Evolutionary conservation across 148 eudicot species (phyloP).

Genomic region (Limonium bicolor): DNA sequence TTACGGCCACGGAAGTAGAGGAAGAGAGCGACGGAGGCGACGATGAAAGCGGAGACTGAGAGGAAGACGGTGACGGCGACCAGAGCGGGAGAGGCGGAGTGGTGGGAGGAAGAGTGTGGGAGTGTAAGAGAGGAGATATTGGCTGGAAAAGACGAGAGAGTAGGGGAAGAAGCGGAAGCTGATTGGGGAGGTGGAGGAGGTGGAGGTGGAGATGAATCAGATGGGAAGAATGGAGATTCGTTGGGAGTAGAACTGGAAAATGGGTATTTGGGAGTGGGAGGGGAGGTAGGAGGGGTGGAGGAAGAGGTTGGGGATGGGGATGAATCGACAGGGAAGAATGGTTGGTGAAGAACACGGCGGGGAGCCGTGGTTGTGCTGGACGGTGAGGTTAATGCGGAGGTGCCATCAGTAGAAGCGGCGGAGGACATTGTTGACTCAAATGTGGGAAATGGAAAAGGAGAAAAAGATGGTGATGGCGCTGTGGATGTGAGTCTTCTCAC

Average conservation of each 20-base stretch:
- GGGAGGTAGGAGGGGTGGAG: slow-evolving; percentile 19
- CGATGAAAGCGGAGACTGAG: slow-evolving; percentile 29
- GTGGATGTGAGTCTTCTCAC: too few relatives aligned
- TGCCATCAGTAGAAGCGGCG: too few relatives aligned
- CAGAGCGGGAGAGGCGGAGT: slow-evolving; percentile 33
- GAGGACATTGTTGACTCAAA: too few relatives aligned
- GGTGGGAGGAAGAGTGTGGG: slow-evolving; percentile 39
- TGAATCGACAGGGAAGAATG: slow-evolving; percentile 45
- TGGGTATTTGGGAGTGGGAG: slow-evolving; percentile 25
- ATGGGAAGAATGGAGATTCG: slow-evolving; percentile 47
- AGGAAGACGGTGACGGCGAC: slow-evolving; percentile 41
- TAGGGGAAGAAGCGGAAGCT: slow-evolving; percentile 15
- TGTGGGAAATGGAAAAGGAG: too few relatives aligned
- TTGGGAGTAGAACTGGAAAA: slow-evolving; percentile 29
- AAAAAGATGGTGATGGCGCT: too few relatives aligned
- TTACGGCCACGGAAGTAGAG: slow-evolving; percentile 37
- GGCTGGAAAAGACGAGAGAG: slow-evolving; percentile 69
- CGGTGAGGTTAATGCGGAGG: too few relatives aligned
- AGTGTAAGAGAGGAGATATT: slow-evolving; percentile 72
- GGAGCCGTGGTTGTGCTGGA: too few relatives aligned
- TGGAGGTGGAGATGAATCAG: slow-evolving; percentile 40
- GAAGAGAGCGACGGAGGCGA: slow-evolving; percentile 36
- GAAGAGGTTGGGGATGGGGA: slow-evolving; percentile 18
- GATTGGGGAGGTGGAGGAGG: slow-evolving; percentile 23
- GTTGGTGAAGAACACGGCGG: slow-evolving; percentile 88